Conservation (phyloP, 2,329 filamentous ascomycete species). For the Saccharata proteae region DNA sequence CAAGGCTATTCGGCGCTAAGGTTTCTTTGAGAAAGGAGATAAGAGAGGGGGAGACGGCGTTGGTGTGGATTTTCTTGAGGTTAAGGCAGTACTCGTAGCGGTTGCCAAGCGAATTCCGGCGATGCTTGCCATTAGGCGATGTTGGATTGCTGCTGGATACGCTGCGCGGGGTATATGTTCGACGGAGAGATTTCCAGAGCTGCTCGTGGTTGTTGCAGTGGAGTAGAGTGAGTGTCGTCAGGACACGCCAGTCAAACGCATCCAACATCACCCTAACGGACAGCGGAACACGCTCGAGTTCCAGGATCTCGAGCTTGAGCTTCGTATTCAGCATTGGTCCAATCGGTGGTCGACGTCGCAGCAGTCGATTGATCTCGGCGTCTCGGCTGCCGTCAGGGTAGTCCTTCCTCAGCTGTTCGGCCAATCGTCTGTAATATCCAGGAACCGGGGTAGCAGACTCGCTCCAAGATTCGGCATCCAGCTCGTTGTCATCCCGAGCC, state of each 20-base stretch:
- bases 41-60: conserved; percentile 55
- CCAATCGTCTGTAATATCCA: too few relatives aligned
- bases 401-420: too few relatives aligned
- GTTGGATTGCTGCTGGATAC: conserved; percentile 12
- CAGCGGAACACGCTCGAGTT: conserved; percentile 63
- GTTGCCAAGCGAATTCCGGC: conserved; percentile 33
- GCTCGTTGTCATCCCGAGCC: conserved; percentile 4
- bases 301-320: conserved; percentile 57
- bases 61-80: conserved; percentile 64
- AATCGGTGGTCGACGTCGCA: too few relatives aligned
- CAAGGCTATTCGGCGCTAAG: conserved; percentile 65
- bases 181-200: conserved; percentile 61
- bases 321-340: conserved; percentile 41
- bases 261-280: conserved; percentile 58
- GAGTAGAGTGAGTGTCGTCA: conserved; percentile 63
- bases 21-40: conserved; percentile 67
- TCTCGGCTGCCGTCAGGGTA: conserved; percentile 4
- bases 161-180: conserved; percentile 33
- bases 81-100: conserved; percentile 37
- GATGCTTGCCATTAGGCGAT: conserved; percentile 19
- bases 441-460: background rate
- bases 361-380: conserved; percentile 4
- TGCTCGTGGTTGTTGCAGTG: conserved; percentile 61
- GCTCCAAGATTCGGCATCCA: conserved; percentile 1
- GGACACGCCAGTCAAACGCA: conserved; percentile 60